phyloP scores from a whole-genome alignment of 108 stramenopile genomes.

The Stephanodiscus triporus region DNA sequence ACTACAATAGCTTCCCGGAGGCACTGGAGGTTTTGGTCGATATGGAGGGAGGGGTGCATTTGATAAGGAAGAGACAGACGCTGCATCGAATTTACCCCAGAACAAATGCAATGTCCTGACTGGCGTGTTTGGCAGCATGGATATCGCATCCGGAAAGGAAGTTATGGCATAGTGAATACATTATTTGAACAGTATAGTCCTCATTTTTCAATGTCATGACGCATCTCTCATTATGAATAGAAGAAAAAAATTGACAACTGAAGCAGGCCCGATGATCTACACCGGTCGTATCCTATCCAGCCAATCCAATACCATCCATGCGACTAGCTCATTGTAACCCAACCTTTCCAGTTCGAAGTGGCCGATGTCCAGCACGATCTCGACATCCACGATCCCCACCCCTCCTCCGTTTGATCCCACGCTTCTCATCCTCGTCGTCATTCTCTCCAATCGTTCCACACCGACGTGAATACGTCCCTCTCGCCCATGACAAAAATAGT shows the following conservation, averaged over 20 bases:
- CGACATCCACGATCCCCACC: conserved; percentile 7
- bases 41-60: conserved; percentile 69
- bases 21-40: conserved; percentile 85
- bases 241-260: too few relatives aligned
- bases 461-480: too few relatives aligned
- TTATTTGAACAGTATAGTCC: background rate
- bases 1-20: conserved; percentile 99
- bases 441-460: too few relatives aligned
- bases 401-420: too few relatives aligned
- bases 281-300: too few relatives aligned
- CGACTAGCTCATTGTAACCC: conserved; percentile 17
- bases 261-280: too few relatives aligned
- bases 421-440: too few relatives aligned
- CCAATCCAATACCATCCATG: too few relatives aligned
- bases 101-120: conserved; percentile 66
- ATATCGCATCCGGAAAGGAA: background rate
- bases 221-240: background rate
- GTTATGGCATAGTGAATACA: background rate
- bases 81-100: conserved; percentile 87
- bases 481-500: too few relatives aligned
- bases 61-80: conserved; percentile 89
- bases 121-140: conserved; percentile 36
- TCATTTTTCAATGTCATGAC: background rate
- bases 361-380: conserved; percentile 28
- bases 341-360: conserved; percentile 45